Base-by-base conservation (phyloP, 352 stramenopile species). In the Pythium brassicae region DNA sequence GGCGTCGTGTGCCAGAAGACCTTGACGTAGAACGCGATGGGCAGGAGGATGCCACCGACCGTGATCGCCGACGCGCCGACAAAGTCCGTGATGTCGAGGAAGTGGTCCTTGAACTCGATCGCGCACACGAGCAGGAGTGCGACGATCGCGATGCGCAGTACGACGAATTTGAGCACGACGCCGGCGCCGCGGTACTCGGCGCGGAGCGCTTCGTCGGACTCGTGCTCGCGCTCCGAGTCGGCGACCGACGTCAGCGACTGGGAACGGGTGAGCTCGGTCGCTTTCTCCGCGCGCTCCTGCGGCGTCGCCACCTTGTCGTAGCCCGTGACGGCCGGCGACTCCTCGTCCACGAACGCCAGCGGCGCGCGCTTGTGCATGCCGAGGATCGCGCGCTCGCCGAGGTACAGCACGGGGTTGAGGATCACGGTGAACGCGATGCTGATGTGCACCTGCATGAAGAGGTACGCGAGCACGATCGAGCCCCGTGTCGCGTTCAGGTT, bases 401-500 rank as follows among this genome's bases (percentile, higher is more conserved):
- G 69, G 62, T 76, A 81, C 43, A 81, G 76, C 14, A 66, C 68
- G n/a, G 73, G 73, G 44, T 76, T 60, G n/a, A 83, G 42, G 56
- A 83, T 62, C 44, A 69, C 65, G 5, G 71, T 65, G 44, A 83
- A 83, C 14, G 73, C 73, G 43, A 83, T 72, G 6, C 71, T 75
- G 46, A 83, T 54, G 58, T 83, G 73, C 23, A 83, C 48, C 32
- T 81, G 71, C 73, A 83, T 83, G 64, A 72, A 74, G 17, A 71
- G 27, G 39, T 71, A 82, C 48, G 64, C 67, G 61, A 76, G 71
- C 42, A 76, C 57, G 39, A 78, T 64, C 7, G 56, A 53, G 6
- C 72, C 72, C 9, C 70, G 62, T 42, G 66, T 47, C 14, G 72
- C 65, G 22, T 59, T 52, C 46, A 83, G 83, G 3, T 69, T 72